Evolutionary conservation across 805 yeast species (phyloP), one percentile per base, ranked within the genome.

Genomic region (Metahyphopichia silvanorum): DNA sequence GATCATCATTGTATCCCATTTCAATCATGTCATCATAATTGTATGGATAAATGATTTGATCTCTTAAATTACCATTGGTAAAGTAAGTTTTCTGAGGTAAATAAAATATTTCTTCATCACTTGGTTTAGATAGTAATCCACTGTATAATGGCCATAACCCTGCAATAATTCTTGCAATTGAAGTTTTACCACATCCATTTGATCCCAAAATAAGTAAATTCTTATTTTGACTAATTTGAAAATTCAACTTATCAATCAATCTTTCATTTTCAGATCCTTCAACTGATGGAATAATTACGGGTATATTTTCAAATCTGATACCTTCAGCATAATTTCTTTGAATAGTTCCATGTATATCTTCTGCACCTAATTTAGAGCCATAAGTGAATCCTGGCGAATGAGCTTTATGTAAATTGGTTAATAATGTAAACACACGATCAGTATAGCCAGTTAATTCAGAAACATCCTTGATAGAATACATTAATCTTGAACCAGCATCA

Each of bases 381-480:
- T 64, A 76, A 42, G 66, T 69, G 51, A 71, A 76, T 27, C 67
- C 58, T 12, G 68, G 65, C 22, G 88, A 82, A 53, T 87, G 95
- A 11, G 83, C 91, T 50, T 84, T 76, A 60, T 89, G 96, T 38
- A 89, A 66, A 18, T 79, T 79, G n/a, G 83, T 69, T 34, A 89
- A 63, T 32, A 89, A 66, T 13, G 77, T 74, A 61, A 86, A 89
- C 4, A 89, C 83, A 43, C 96, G 66, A 47, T 86, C 91, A 1
- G 96, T 86, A 53, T 85, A 83, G 9, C 97, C 96, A 1, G 95
- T 85, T 34, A 89, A 71, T 55, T 82, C 89, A n/a, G 93, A 83
- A 15, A 89, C 74, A 57, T 88, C 96, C 55, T 89, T 89, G 44
- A 88, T 84, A 2, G 97, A 87, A 57, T 86, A 87, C 96, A 89